Conservation (phyloP, 1,139 yeast species). For the Saccharomyces hybrid region DNA sequence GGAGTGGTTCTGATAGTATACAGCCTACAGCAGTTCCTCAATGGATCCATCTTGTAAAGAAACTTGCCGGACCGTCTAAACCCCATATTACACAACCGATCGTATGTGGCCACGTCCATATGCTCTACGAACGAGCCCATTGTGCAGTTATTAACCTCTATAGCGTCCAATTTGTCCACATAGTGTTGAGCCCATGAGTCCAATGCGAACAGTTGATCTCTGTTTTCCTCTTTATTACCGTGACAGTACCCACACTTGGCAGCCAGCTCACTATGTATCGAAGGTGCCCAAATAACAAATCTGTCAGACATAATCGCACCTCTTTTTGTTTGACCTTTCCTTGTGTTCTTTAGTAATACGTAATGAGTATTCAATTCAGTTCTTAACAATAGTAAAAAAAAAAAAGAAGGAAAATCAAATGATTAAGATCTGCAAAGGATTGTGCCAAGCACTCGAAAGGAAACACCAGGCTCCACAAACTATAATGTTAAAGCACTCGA, state of each 20-base stretch:
- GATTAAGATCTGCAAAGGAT: background rate
- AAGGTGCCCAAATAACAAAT: background rate
- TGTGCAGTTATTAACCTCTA: conserved; percentile 27
- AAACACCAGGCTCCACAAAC: background rate
- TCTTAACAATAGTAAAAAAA: background rate
- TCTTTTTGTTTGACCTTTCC: background rate
- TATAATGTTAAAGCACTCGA: background rate
- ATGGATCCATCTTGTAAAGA: conserved; percentile 64
- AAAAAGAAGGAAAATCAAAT: background rate
- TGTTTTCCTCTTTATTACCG: conserved; percentile 35
- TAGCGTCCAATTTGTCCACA: conserved; percentile 7
- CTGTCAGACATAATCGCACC: conserved; percentile 3
- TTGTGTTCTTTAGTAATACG: background rate
- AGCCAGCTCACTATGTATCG: background rate
- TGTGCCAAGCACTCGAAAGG: background rate
- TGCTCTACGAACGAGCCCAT: conserved; percentile 45
- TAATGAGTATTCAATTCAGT: background rate
- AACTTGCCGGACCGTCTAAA: conserved; percentile 74
- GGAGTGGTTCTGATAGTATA: conserved; percentile 67
- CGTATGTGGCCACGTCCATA: conserved; percentile 50
- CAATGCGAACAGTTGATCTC: conserved; percentile 35
- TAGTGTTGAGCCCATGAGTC: conserved; percentile 25
- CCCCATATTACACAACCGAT: conserved; percentile 58
- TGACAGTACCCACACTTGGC: conserved; percentile 58
- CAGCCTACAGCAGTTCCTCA: conserved; percentile 70